Evolutionary conservation across 2,329 filamentous ascomycete genomes (phyloP), one percentile per base, ranked within the genome.

Genomic region (Trichoderma asperellum): DNA sequence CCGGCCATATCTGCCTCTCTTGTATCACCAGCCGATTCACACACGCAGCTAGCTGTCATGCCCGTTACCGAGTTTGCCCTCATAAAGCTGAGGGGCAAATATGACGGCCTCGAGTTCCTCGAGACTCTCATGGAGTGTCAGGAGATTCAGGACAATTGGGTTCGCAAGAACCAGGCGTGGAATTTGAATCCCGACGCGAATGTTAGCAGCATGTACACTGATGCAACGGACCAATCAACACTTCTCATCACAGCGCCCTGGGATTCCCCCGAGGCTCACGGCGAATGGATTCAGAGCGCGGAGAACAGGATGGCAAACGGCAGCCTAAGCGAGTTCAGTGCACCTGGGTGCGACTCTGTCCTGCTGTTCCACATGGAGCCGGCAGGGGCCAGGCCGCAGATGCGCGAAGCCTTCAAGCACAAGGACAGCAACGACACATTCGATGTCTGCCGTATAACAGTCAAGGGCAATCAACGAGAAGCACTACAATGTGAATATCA

Each of bases 171-270:
- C 70, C 77, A 81, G 59, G 80, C 81, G 1, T 70, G 76, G 35
- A 73, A 79, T 12, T 76, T 80, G 14, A 53, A 75, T 21, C 74
- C 79, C 67, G 76, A 77, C 56, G 73, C 76, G 2, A 74, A 76
- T 57, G 75, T 81, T 21, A 81, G 81, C 55, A 76, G 76, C 52
- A 76, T 78, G 69, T 80, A 77, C 69, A 73, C 79, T 35, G 77
- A 75, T 52, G 78, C 79, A 24, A 76, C 78, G 29, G 76, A 82
- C 66, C 77, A 79, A 12, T 74, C 78, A 2, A 73, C 75, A 34
- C 70, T 83, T n/a, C 75, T 86, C 71, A 77, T 86, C 71, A 81
- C 81, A 5, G 81, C 83, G 21, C 78, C 80, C 12, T 85, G 84
- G 84, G 77, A 80, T 67, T 82, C 80, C 0, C 77, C 78, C 24